Evolutionary conservation across 495 filamentous ascomycete genomes (phyloP), one percentile per base, ranked within the genome.

Genomic region (Penicillium angulare): DNA sequence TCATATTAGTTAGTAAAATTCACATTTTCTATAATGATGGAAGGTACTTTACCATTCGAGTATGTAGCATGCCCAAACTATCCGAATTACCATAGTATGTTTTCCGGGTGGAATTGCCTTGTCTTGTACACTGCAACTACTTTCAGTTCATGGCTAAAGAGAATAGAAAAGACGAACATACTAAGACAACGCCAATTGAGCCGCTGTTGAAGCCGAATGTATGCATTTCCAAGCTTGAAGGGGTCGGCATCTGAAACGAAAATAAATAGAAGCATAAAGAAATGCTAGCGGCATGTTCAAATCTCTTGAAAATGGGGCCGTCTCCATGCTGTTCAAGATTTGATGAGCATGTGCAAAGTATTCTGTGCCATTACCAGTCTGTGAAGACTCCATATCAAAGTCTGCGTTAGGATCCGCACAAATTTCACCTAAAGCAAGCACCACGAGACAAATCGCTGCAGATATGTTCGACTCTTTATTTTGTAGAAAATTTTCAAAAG

Each of bases 11-110:
- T n/a, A n/a, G n/a, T n/a, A n/a, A n/a, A n/a, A n/a, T n/a, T n/a
- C n/a, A n/a, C n/a, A n/a, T n/a, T n/a, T n/a, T n/a, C n/a, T n/a
- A n/a, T n/a, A n/a, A n/a, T n/a, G n/a, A n/a, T n/a, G 4, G 12
- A 3, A 13, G 7, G 7, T 21, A 10, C 49, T 40, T 12, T 10
- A 60, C 57, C 53, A 60, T 48, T 60, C 57, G 3, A 60, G 53
- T 8, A 60, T 38, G 26, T 57, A 60, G 18, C 57, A 60, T 18
- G 46, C 50, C 57, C 57, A 60, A 8, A 49, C 50, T 17, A 52
- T 53, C n/a, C 57, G 57, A 16, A 47, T 36, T 9, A 60, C 15
- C 2, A 42, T 22, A 2, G 31, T 46, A 27, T 45, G 45, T 16
- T 49, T 42, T 9, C 48, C 42, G 1, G 40, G 27, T 10, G 18